These are phyloP conservation scores for Exophiala alcalophila DNA, from an alignment of 2,329 filamentous ascomycete species.

Conservation along the genomic window DNA sequence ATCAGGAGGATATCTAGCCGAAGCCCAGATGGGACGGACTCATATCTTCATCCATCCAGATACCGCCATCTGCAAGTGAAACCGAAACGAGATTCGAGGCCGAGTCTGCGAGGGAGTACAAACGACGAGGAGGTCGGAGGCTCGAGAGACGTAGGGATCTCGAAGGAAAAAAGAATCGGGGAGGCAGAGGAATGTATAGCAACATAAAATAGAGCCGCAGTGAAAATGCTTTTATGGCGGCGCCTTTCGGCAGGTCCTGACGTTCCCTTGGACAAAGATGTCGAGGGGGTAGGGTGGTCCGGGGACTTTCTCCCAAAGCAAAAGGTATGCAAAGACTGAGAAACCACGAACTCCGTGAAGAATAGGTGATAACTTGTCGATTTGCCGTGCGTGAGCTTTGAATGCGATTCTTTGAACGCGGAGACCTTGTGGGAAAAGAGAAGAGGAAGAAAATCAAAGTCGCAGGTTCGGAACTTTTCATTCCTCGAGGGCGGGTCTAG, in stretches of 20 bases:
- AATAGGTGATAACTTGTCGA: too few relatives aligned
- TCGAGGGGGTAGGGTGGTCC: constrained; percentile 65
- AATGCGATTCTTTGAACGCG: constrained; percentile 99
- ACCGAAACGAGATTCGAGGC: too few relatives aligned
- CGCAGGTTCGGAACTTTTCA: too few relatives aligned
- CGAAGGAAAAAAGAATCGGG: constrained; percentile 50
- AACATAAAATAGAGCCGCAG: constrained; percentile 63
- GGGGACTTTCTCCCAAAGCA: constrained; percentile 99
- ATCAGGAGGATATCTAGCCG: constrained; percentile 20
- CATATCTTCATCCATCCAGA: constrained; percentile 80
- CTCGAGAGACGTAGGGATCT: constrained; percentile 38
- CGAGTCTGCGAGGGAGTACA: constrained; percentile 48
- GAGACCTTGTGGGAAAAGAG: constrained; percentile 44
- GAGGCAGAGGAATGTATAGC: constrained; percentile 40
- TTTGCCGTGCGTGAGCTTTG: constrained; percentile 93
- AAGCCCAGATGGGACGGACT: constrained; percentile 58
- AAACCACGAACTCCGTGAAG: background rate
- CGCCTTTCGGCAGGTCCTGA: constrained; percentile 85
- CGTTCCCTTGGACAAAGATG: constrained; percentile 33
- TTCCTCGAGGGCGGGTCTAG: too few relatives aligned
- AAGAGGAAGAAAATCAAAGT: constrained; percentile 5
- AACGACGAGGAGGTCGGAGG: constrained; percentile 49
- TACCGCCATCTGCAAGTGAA: constrained; percentile 29
- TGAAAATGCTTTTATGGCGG: constrained; percentile 95
- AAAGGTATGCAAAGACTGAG: constrained; percentile 33